Base-by-base conservation (phyloP, 2,329 filamentous ascomycete genomes). In the Beauveria sp. region DNA sequence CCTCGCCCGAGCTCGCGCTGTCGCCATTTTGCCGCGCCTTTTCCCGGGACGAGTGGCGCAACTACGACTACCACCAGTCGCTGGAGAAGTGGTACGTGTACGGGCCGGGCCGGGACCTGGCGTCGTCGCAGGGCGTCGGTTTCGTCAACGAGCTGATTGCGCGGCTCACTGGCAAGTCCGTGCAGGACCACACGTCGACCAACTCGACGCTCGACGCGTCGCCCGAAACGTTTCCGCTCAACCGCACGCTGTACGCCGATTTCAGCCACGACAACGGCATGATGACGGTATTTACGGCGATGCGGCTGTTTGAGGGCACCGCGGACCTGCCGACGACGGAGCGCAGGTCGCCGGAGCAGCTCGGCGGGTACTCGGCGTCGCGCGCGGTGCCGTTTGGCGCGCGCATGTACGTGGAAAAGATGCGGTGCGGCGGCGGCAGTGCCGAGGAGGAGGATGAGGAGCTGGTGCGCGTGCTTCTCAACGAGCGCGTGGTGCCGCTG, bases 221-320 rank as follows among this genome's bases (percentile, higher is more conserved):
- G 62, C 75, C 81, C 0, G 70, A 74, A 7, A 93, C 89, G 0
- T 97, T 96, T 69, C 92, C 93, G 0, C 76, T 96, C 0, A 80
- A 82, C 64, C 74, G 77, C 49, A 76, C 75, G 12, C 75, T 96
- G 1, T 97, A 96, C 69, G 92, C 91, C 0, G 93, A 97, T 73
- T 96, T 97, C 70, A 90, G 87, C 65, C 93, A 97, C 73, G 93
- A 97, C 74, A 96, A 96, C 72, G 86, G 89, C 70, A 91, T 97
- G 86, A 85, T 84, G 34, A 82, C 83, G 8, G 85, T 96, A 7
- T 89, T 89, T 70, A 86, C 85, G 5, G 91, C 91, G 0, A 70
- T 97, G 65, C 90, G 91, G 0, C 76, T 96, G 28, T 96, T 91
- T 75, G 89, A 92, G 66, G 75, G 74, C 49, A 90, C 85, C 0